Evolutionary conservation across 1,284 basidiomycete genomes (phyloP), one percentile per base, ranked within the genome.

Genomic region (Peniophora sp.): DNA sequence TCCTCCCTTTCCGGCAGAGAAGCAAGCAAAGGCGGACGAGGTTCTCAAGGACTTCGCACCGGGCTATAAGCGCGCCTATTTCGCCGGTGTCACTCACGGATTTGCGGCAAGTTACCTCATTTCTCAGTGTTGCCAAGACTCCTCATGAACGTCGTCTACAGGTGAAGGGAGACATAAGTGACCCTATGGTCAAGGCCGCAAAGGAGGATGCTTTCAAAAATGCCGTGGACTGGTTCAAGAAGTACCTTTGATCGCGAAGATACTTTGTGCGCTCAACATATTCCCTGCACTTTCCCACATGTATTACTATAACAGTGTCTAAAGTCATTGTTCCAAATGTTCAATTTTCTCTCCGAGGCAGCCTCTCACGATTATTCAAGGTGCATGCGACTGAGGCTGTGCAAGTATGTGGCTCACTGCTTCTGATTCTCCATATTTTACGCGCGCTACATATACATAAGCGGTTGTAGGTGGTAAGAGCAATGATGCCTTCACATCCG

Each of bases 131-230:
- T n/a, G 16, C 20, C 6, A 8, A 41, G 6, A 8, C n/a, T 8
- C 48, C 45, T 50, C 47, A 19, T 48, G 38, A 19, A 49, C 12
- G 8, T 48, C 51, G 43, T 24, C 72, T 12, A 5, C 27, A 32
- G 27, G 27, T 16, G 57, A 65, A 84, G 84, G 85, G 45, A 86
- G 85, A 20, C 85, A 81, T 61, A 63, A 63, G 58, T 55, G 52
- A 63, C 56, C 62, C 62, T 25, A 60, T 61, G 53, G 59, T 64
- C 38, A 64, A 64, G 53, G 62, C 64, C 3, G 64, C 61, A 34
- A 62, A 59, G 53, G 64, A 65, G 55, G 64, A 63, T 12, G 62
- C 59, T 5, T 65, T 65, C 59, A 61, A 63, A 55, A 61, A 58
- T 23, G 59, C 51, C 38, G 62, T 64, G 17, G 59, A 64, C 50